Conservation (phyloP, 2,329 filamentous ascomycete genomes). For the Ustilaginoidea virens region DNA sequence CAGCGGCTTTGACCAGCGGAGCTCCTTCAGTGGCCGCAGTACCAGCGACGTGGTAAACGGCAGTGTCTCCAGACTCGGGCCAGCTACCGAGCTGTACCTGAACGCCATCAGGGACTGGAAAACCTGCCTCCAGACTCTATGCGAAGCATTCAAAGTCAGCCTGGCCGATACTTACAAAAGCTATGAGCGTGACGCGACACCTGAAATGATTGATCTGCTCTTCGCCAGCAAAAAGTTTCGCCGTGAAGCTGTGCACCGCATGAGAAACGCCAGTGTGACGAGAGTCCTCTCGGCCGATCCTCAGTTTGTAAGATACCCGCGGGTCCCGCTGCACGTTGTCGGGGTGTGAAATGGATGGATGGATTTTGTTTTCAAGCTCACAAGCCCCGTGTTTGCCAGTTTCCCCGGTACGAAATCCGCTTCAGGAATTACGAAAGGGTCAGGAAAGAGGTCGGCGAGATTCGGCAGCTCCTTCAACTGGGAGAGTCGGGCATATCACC, state of each 20-base stretch:
- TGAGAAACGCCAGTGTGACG: conserved; percentile 29
- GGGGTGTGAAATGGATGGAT: too few relatives aligned
- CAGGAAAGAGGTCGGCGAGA: conserved; percentile 23
- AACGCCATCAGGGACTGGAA: conserved; percentile 29
- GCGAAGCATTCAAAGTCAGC: conserved; percentile 24
- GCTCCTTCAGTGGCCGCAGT: conserved; percentile 22
- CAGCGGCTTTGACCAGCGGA: conserved; percentile 18
- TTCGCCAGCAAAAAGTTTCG: conserved; percentile 27
- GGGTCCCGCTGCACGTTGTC: too few relatives aligned
- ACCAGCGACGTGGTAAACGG: conserved; percentile 17
- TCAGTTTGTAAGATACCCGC: conserved; percentile 20
- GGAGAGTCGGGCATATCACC: conserved; percentile 25
- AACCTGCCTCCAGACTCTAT: conserved; percentile 23
- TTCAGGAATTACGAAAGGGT: conserved; percentile 31
- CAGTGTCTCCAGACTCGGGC: conserved; percentile 9
- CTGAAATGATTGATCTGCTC: conserved; percentile 25
- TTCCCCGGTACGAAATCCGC: conserved; percentile 29
- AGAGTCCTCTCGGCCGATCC: conserved; percentile 26
- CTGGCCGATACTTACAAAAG: conserved; percentile 28
- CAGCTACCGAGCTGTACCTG: conserved; percentile 18
- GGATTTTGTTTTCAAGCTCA: too few relatives aligned
- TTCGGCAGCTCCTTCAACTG: conserved; percentile 24
- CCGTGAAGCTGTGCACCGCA: conserved; percentile 24
- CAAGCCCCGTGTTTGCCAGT: conserved; percentile 15
- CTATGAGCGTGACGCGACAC: conserved; percentile 27